A percentile compares a stretch with the other conserved stretches of the same genome.
phyloP scores from a whole-genome alignment of 2,329 filamentous ascomycete species.

The Coniochaeta sp. region DNA sequence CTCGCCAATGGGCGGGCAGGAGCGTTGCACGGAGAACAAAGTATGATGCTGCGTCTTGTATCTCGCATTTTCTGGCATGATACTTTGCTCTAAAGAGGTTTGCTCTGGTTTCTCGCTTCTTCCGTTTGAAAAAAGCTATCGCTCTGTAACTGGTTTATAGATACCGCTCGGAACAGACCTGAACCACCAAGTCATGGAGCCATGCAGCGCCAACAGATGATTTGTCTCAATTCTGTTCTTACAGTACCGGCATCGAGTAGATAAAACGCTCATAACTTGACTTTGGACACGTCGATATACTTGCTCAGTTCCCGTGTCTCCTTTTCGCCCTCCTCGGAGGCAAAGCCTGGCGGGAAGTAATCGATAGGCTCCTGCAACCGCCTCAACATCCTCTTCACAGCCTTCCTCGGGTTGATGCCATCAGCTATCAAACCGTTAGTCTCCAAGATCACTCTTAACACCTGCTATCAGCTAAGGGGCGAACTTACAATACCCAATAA shows the following conservation, averaged over 20 bases:
- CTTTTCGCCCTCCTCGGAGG: slow-evolving; percentile 1
- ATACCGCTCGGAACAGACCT: no score
- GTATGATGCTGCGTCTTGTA: no score
- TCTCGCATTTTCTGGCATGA: no score
- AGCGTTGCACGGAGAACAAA: no score
- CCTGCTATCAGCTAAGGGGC: background rate
- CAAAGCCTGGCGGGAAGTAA: background rate
- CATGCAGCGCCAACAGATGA: no score
- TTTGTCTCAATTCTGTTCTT: background rate
- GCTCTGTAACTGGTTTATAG: no score
- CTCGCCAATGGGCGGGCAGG: no score
- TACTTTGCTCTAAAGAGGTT: no score
- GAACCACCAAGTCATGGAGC: no score
- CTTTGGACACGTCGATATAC: background rate
- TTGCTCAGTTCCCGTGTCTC: background rate
- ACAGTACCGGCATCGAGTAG: background rate
- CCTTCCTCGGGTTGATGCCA: slow-evolving; percentile 1
- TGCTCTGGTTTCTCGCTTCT: no score
- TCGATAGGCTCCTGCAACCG: background rate
- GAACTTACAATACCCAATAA: slow-evolving; percentile 4
- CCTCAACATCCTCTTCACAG: slow-evolving; percentile 1
- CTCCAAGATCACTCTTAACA: background rate
- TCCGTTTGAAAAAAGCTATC: no score
- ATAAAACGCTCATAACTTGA: background rate
- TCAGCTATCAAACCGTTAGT: background rate